A percentile compares a stretch with the other conserved stretches of the same genome.
phyloP scores from a whole-genome alignment of 148 eudicot genomes.

The Nepenthes mirabilis region DNA sequence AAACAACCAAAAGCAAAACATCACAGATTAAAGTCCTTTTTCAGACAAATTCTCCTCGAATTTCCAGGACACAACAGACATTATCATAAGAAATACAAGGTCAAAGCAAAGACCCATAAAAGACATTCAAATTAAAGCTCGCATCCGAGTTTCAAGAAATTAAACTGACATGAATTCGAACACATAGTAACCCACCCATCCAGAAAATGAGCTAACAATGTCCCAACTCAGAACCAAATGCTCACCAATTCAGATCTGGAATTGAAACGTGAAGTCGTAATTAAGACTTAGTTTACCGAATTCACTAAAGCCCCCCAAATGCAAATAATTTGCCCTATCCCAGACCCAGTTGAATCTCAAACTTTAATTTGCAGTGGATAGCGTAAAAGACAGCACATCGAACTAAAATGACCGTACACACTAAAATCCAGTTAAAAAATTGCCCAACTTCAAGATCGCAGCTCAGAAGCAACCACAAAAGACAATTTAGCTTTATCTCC shows the following conservation, averaged over 20 bases:
- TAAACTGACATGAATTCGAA: background rate
- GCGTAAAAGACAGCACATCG: too few relatives aligned
- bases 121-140: constrained; percentile 12
- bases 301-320: background rate
- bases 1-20: background rate
- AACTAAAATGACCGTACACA: too few relatives aligned
- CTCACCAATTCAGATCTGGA: constrained; percentile 2
- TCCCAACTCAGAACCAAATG: background rate
- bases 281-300: background rate
- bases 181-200: constrained; percentile 3
- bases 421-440: too few relatives aligned
- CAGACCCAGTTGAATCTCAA: background rate
- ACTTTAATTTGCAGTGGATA: background rate
- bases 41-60: background rate
- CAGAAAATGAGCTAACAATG: constrained; percentile 9
- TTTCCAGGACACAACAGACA: constrained; percentile 7
- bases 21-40: too few relatives aligned
- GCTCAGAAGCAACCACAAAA: too few relatives aligned
- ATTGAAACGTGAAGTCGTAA: background rate
- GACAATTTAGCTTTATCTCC: too few relatives aligned
- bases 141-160: background rate
- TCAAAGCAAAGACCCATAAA: background rate
- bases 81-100: constrained; percentile 20
- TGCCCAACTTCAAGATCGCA: too few relatives aligned
- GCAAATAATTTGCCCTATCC: background rate